These are phyloP conservation scores for Sanguinoderma infundibulare DNA, from an alignment of 1,284 basidiomycete genomes.

Conservation along the genomic window DNA sequence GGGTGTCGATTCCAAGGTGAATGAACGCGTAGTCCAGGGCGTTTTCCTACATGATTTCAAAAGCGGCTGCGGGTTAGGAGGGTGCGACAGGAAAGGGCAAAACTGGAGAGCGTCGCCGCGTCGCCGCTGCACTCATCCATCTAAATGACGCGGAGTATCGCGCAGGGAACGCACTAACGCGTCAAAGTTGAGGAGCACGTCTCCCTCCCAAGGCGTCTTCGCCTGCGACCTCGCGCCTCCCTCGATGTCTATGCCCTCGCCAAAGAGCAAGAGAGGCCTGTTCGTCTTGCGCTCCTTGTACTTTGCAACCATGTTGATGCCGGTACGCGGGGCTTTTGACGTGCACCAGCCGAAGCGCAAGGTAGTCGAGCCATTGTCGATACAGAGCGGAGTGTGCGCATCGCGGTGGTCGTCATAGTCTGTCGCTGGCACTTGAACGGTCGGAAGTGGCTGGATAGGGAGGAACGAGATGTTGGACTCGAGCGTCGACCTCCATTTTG, in stretches of 20 bases:
- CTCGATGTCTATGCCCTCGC: conserved; percentile 84
- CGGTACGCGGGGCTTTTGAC: conserved; percentile 53
- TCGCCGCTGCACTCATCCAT: too few species aligned
- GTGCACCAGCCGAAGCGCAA: conserved; percentile 87
- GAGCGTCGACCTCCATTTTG: conserved; percentile 24
- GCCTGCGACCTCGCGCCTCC: conserved; percentile 79
- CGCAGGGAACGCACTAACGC: conserved; percentile 82
- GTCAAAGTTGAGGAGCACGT: conserved; percentile 88
- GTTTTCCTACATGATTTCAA: conserved; percentile 72
- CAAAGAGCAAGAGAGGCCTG: conserved; percentile 81
- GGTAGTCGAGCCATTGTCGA: conserved; percentile 91
- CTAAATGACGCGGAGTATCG: neutral
- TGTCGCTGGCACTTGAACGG: conserved; percentile 29
- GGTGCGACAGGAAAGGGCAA: too few species aligned
- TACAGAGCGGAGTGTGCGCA: conserved; percentile 72
- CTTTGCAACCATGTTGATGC: conserved; percentile 78
- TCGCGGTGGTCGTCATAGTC: conserved; percentile 41
- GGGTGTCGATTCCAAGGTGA: conserved; percentile 82
- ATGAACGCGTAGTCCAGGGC: conserved; percentile 93
- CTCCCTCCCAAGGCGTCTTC: conserved; percentile 88
- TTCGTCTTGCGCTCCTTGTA: conserved; percentile 89
- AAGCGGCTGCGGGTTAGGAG: too few species aligned
- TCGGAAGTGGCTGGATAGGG: conserved; percentile 31
- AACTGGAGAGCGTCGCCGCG: conserved; percentile 7
- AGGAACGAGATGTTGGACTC: conserved; percentile 32